phyloP scores from a whole-genome alignment of 768 basidiomycete species.

The Mycena belliarum region DNA sequence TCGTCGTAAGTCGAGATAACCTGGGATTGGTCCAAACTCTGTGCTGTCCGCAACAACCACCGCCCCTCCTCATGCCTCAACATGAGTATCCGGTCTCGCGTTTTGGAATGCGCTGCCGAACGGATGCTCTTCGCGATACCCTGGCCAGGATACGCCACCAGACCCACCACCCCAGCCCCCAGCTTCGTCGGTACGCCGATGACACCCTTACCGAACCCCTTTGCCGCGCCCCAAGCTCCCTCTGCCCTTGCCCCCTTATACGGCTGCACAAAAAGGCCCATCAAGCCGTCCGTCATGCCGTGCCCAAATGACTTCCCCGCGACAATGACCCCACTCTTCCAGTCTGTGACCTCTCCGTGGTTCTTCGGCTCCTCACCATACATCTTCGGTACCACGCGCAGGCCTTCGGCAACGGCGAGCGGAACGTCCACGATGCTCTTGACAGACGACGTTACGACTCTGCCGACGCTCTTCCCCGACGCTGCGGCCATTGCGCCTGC shows the following conservation, averaged over 20 bases:
- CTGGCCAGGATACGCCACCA: slow-evolving; percentile 29
- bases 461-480: slow-evolving; percentile 33
- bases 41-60: slow-evolving; percentile 7
- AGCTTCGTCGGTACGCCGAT: not conserved
- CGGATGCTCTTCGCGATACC: slow-evolving; percentile 28
- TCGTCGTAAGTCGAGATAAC: slow-evolving; percentile 3
- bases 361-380: slow-evolving; percentile 37
- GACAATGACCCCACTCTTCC: slow-evolving; percentile 38
- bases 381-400: slow-evolving; percentile 34
- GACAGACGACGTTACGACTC: slow-evolving; percentile 23
- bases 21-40: not conserved
- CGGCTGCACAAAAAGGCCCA: slow-evolving; percentile 18
- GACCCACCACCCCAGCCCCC: slow-evolving; percentile 16
- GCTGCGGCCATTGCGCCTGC: slow-evolving; percentile 34
- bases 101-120: slow-evolving; percentile 5
- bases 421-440: slow-evolving; percentile 34
- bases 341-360: slow-evolving; percentile 33
- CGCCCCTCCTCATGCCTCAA: slow-evolving; percentile 8
- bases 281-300: slow-evolving; percentile 10
- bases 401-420: slow-evolving; percentile 34
- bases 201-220: slow-evolving; percentile 19
- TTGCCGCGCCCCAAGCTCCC: slow-evolving; percentile 12
- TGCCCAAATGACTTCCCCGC: slow-evolving; percentile 35
- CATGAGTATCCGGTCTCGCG: not conserved
- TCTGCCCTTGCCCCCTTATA: slow-evolving; percentile 21